Conservation (phyloP, 768 basidiomycete species). For the Dacryopinax spathularia region DNA sequence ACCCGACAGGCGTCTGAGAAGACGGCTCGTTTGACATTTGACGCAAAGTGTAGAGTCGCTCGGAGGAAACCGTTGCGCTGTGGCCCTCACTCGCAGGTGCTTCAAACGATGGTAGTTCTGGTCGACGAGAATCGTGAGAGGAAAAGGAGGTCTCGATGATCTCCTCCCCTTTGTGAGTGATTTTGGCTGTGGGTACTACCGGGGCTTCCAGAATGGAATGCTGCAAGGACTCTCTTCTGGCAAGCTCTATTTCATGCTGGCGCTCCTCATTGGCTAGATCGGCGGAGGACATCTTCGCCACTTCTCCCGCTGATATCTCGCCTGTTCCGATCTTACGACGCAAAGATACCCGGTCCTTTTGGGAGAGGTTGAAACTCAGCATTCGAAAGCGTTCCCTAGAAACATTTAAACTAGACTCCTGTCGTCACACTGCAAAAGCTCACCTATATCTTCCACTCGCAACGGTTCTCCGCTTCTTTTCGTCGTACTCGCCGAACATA, state of each 20-base stretch:
- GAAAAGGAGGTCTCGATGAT: constrained; percentile 58
- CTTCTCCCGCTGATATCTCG: constrained; percentile 50
- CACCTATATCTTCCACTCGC: constrained; percentile 75
- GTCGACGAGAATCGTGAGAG: not conserved
- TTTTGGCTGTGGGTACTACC: constrained; percentile 44
- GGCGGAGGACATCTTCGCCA: constrained; percentile 74
- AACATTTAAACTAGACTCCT: not conserved
- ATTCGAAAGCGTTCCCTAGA: constrained; percentile 78
- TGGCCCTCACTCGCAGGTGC: not conserved
- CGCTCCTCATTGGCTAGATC: constrained; percentile 80
- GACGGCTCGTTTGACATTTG: too few relatives aligned
- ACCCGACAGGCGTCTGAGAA: too few relatives aligned
- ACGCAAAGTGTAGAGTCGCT: too few relatives aligned
- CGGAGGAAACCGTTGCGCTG: too few relatives aligned
- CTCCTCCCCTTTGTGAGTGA: constrained; percentile 86
- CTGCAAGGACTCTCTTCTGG: constrained; percentile 68
- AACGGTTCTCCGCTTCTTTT: constrained; percentile 41
- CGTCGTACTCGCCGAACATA: constrained; percentile 58
- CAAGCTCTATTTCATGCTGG: constrained; percentile 65
- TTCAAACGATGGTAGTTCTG: not conserved
- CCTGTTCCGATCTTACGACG: constrained; percentile 63
- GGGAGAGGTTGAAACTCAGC: constrained; percentile 75
- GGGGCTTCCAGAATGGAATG: constrained; percentile 60
- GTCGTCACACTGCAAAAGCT: constrained; percentile 17
- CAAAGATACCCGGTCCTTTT: constrained; percentile 62